Evolutionary conservation across 139 green algal genomes (phyloP), one percentile per base, ranked within the genome.

Genomic region (Diplosphaera chodatii): DNA sequence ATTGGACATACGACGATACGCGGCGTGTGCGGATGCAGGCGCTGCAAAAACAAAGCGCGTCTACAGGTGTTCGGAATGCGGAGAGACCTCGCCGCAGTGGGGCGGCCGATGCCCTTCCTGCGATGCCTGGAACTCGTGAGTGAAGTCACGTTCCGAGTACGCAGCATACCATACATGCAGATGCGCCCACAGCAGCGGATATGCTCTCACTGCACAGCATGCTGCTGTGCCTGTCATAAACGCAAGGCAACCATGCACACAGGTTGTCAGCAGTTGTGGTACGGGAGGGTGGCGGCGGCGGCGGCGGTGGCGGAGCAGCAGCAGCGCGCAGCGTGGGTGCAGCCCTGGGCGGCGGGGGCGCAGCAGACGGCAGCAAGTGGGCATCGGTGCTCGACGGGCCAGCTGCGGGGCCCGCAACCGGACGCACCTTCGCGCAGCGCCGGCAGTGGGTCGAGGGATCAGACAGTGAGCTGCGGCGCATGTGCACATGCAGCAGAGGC

Each of bases 41-140:
- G 23, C 18, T 15, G 21, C 48, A 40, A 83, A 87, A 71, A 41
- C 76, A 27, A 82, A 80, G 69, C 64, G 63, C 1, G 62, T 73
- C 4, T 91, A 85, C 66, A 68, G 82, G 18, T 92, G 87, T 75
- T 30, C 30, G 6, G 69, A 87, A 3, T 92, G 87, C 76, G 86
- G 83, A 18, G 72, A 86, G 55, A 67, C 78, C 5, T 70, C 66
- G 29, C 32, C 48, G 6, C 87, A 93, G 62, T 89, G 77, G 85
- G 77, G 69, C 21, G 89, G 89, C 3, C 76, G 85, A 40, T 94
- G 89, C 75, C 78, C 71, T 25, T 40, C 55, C 28, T 94, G 89
- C 70, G 68, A 80, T 59, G 69, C 34, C 18, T 91, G 80, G 81
- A 82, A 87, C 68, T 84, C 80, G 76, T 81, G 67, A 21, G 70